These are phyloP conservation scores for Penicillium salamii DNA, from an alignment of 495 filamentous ascomycete species.

Conservation along the genomic window DNA sequence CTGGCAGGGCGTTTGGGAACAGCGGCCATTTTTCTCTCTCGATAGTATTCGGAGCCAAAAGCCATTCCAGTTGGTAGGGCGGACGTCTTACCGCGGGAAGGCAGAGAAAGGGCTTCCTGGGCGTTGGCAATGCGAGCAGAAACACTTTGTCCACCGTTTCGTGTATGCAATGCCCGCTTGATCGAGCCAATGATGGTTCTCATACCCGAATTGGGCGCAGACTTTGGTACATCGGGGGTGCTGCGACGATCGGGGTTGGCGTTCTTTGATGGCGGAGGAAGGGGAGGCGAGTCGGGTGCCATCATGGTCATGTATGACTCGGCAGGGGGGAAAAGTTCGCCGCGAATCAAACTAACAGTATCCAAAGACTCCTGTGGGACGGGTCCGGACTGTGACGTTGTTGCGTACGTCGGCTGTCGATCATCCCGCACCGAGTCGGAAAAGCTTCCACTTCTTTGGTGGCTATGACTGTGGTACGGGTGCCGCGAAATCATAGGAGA, in stretches of 20 bases:
- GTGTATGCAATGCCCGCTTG: constrained; percentile 79
- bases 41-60: constrained; percentile 44
- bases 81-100: constrained; percentile 40
- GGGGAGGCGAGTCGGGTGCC: constrained; percentile 58
- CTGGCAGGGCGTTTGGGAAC: constrained; percentile 37
- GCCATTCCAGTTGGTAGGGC: constrained; percentile 46
- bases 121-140: constrained; percentile 41
- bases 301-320: constrained; percentile 73
- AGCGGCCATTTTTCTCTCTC: constrained; percentile 38
- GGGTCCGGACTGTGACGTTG: constrained; percentile 8
- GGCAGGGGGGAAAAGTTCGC: constrained; percentile 71
- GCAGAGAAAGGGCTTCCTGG: constrained; percentile 16
- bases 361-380: constrained; percentile 57
- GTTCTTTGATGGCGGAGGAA: constrained; percentile 24
- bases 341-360: constrained; percentile 81
- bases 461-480: constrained; percentile 48
- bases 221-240: constrained; percentile 31
- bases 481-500: constrained; percentile 31
- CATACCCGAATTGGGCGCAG: constrained; percentile 60
- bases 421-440: constrained; percentile 84
- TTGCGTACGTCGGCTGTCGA: constrained; percentile 50
- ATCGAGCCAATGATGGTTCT: constrained; percentile 85
- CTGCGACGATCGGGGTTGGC: constrained; percentile 30
- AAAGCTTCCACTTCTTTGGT: constrained; percentile 74
- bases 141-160: constrained; percentile 44